Evolutionary conservation across 169 alveolate genomes (phyloP), one percentile per base, ranked within the genome.

Genomic region (Cryptosporidium canis): DNA sequence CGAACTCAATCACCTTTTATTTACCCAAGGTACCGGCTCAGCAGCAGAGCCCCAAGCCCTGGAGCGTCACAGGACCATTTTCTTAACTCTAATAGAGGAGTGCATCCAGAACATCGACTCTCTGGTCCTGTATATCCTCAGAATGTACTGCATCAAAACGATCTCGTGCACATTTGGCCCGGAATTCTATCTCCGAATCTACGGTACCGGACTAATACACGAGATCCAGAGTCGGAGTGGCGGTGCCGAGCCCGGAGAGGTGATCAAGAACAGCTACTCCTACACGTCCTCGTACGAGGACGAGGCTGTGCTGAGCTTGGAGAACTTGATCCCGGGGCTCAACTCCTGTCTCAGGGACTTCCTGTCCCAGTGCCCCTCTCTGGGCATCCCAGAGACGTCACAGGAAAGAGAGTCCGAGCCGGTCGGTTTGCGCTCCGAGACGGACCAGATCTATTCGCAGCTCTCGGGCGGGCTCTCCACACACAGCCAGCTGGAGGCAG

Each of bases 31-130:
- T 14, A 4, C 44, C 18, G 31, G 43, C 18, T 55, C 63, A 24
- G 8, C 18, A n/a, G 12, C 48, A 61, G 68, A 61, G 14, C 29
- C 68, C 8, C n/a, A 61, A 27, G 35, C 45, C 31, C 68, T 21
- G 18, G 29, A 27, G 0, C 68, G 68, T 35, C 47, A 61, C n/a
- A 61, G 29, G 27, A 14, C n/a, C n/a, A 6, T 77, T 12, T 61
- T 77, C 33, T 14, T 29, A 18, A 77, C 55, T 39, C 16, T 77
- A 18, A 55, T 77, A n/a, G 55, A 33, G 14, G 87, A 77, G 12
- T 77, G 87, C 51, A 61, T 77, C 16, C 18, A 33, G 37, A 77
- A 18, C 39, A 77, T 77, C 18, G 71, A 77, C 45, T 55, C 65
- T 3, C 18, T 77, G 45, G 45, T 44, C 8, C 8, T 43, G 11